Evolutionary conservation across 495 filamentous ascomycete species (phyloP).

Genomic region (Aspergillus steynii): DNA sequence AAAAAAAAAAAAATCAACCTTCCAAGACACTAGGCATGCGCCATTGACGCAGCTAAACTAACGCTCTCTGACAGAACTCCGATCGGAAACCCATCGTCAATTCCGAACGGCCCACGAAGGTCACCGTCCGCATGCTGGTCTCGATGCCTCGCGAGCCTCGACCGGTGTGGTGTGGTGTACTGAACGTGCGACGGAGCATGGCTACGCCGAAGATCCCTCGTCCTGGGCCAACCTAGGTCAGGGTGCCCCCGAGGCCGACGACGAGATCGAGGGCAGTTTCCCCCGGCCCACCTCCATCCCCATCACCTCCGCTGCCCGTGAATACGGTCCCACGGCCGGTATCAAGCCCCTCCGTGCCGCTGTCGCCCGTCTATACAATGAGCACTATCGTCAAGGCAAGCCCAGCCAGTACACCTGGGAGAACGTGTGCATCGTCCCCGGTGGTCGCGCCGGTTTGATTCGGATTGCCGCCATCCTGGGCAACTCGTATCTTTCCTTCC

Average conservation of each 20-base stretch:
- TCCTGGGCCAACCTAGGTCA: conserved; percentile 93
- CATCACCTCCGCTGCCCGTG: conserved; percentile 70
- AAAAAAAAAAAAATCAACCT: conserved; percentile 1
- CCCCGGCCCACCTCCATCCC: conserved; percentile 80
- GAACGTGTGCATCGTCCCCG: conserved; percentile 97
- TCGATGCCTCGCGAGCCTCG: conserved; percentile 79
- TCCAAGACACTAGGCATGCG: conserved; percentile 4
- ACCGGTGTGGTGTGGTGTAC: conserved; percentile 89
- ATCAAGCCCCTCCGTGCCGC: conserved; percentile 88
- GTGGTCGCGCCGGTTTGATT: conserved; percentile 88
- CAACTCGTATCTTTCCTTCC: conserved; percentile 88
- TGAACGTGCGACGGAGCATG: conserved; percentile 75
- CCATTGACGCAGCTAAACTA: conserved; percentile 10
- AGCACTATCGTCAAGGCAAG: conserved; percentile 85
- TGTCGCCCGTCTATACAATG: conserved; percentile 91
- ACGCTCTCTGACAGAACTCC: conserved; percentile 53
- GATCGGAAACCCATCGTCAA: conserved; percentile 79
- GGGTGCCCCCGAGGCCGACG: conserved; percentile 91
- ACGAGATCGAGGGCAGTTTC: conserved; percentile 89
- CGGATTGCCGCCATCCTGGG: conserved; percentile 91
- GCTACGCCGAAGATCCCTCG: conserved; percentile 77
- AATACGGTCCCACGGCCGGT: conserved; percentile 92
- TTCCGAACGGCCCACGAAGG: conserved; percentile 86
- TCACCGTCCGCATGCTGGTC: conserved; percentile 84
- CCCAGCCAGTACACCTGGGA: conserved; percentile 95